Percentiles rank a stretch among this genome's conserved stretches.
These are phyloP conservation scores for Beauveria medogensis DNA, from an alignment of 2,329 filamentous ascomycete species.

Conservation along the genomic window DNA sequence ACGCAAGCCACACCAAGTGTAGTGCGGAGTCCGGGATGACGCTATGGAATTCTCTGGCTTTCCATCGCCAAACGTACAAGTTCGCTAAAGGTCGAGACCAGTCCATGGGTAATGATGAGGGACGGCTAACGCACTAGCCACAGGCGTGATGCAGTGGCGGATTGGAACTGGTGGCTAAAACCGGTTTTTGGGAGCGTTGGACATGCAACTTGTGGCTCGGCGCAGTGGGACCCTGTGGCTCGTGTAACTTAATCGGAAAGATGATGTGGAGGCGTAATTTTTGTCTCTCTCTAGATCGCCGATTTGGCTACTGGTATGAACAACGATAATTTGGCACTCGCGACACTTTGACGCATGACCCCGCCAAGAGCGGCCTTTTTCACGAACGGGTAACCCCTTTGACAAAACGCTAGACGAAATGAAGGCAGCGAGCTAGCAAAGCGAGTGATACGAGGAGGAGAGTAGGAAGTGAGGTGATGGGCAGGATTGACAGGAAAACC, in stretches of 20 bases:
- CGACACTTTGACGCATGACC: not conserved
- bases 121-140: not conserved
- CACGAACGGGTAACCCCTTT: not conserved
- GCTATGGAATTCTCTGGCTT: not conserved
- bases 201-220: not conserved
- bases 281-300: not conserved
- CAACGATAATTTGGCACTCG: not conserved
- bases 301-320: constrained; percentile 1
- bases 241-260: not conserved
- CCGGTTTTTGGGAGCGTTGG: not conserved
- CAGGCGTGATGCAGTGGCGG: not conserved
- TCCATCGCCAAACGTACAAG: not conserved
- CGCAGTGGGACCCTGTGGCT: constrained; percentile 3
- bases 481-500: too few species aligned
- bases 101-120: not conserved
- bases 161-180: not conserved
- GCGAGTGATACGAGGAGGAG: not conserved
- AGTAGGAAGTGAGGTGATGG: too few species aligned
- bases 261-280: not conserved
- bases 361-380: not conserved
- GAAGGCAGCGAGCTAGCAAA: not conserved
- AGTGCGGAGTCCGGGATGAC: not conserved
- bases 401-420: not conserved
- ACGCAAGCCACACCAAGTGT: not conserved
- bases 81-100: not conserved